Percentiles rank a stretch among this genome's conserved stretches.
These are phyloP conservation scores for Lactifluus hygrophoroides DNA, from an alignment of 768 basidiomycete species.

Conservation along the genomic window DNA sequence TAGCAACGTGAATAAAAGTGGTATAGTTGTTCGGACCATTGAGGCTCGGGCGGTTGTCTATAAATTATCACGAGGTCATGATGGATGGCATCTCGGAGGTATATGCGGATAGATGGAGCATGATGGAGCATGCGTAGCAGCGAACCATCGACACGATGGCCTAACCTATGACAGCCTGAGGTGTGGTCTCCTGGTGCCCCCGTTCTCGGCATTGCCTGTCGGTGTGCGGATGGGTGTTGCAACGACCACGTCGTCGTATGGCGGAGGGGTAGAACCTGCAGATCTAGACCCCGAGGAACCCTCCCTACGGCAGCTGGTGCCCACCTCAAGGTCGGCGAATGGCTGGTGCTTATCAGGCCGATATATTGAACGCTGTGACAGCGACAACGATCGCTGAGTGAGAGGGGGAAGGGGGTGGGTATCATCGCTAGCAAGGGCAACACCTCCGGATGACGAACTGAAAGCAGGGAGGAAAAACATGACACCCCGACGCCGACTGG, in stretches of 20 bases:
- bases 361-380: conserved; percentile 12
- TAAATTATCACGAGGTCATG: conserved; percentile 1
- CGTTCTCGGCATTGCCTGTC: conserved; percentile 1
- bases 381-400: background rate
- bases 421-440: conserved; percentile 23
- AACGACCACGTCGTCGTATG: conserved; percentile 13
- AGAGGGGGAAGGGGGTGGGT: background rate
- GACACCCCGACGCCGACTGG: conserved; percentile 41
- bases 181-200: conserved; percentile 15
- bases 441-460: conserved; percentile 32
- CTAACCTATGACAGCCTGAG: conserved; percentile 12
- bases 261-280: background rate
- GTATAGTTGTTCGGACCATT: conserved; percentile 1
- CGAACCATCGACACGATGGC: background rate
- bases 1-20: conserved; percentile 18
- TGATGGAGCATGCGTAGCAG: conserved; percentile 14
- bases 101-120: conserved; percentile 18
- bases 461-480: conserved; percentile 77
- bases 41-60: background rate
- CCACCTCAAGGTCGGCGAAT: background rate
- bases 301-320: background rate
- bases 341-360: conserved; percentile 9
- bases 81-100: background rate
- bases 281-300: conserved; percentile 1
- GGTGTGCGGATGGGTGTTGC: conserved; percentile 4